Conservation (phyloP, 2,329 filamentous ascomycete species). For the Magnaporthiopsis poae region DNA sequence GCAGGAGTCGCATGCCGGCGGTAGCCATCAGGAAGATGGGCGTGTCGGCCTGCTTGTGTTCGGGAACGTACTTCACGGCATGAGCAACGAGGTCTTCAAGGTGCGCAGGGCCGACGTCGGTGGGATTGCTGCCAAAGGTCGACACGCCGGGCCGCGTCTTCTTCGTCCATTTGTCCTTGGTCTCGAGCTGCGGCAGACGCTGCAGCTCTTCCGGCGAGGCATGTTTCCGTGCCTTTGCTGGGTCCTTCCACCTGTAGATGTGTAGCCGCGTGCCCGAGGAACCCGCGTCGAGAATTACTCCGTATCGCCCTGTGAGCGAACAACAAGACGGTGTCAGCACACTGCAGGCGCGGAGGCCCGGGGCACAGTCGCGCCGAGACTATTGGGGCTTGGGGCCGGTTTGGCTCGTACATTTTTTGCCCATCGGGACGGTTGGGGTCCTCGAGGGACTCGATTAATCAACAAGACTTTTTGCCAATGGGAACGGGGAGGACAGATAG, state of each 20-base stretch:
- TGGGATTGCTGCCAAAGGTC: conserved; percentile 69
- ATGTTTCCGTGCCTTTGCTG: conserved; percentile 53
- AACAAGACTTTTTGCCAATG: not conserved
- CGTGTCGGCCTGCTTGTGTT: conserved; percentile 67
- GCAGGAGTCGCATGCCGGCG: conserved; percentile 83
- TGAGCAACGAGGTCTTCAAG: conserved; percentile 71
- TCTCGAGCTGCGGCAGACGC: conserved; percentile 68
- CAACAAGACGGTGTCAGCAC: conserved; percentile 8
- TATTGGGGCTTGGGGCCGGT: not conserved
- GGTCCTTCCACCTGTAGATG: conserved; percentile 87
- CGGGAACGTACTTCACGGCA: conserved; percentile 68
- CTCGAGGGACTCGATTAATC: not conserved
- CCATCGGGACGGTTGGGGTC: conserved; percentile 4
- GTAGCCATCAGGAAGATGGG: conserved; percentile 93
- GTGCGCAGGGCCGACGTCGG: conserved; percentile 71
- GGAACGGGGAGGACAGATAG: not conserved
- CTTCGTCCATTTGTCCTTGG: conserved; percentile 78
- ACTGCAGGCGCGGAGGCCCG: not conserved
- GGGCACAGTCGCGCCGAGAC: not conserved
- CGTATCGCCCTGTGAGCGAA: conserved; percentile 54
- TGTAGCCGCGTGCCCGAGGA: conserved; percentile 94
- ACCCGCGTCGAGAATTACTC: conserved; percentile 91
- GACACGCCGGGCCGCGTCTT: conserved; percentile 93
- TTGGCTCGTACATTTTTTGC: conserved; percentile 6
- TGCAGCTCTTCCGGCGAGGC: conserved; percentile 51